Evolutionary conservation across 2,329 filamentous ascomycete species (phyloP), one percentile per base, ranked within the genome.

Genomic region (Fusarium sp.): DNA sequence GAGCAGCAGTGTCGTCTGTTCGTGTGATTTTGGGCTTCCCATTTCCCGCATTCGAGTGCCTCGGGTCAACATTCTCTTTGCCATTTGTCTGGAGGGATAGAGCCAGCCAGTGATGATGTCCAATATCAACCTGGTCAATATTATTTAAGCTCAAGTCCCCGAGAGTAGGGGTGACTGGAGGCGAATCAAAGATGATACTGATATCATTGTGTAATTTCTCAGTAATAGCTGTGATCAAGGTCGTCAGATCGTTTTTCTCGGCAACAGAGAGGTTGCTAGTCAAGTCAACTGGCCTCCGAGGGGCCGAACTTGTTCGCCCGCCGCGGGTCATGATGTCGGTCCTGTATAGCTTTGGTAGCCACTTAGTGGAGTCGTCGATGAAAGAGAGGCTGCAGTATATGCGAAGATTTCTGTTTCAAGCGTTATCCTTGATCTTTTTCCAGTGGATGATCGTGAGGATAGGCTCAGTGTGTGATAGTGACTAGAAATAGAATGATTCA

Each of bases 121-220:
- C 75, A n/a, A 78, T 68, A 24, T 79, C 77, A 27, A 43, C 49
- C 10, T 53, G 25, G 8, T 20, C 24, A 10, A 53, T 41, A 15
- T 53, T 30, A 18, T 66, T 71, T 6, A 77, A 66, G 18, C 67
- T 71, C 7, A 77, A 66, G 18, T 78, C 76, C 20, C 65, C 73
- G 6, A 75, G 59, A 40, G 78, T 70, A 22, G 80, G 77, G 10
- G 78, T 76, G 34, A 77, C 74, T 18, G 79, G 78, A 24, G 84
- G 80, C 8, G 80, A 82, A 69, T 88, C 85, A 68, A 90, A 90
- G 62, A 83, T 82, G 54, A 83, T 81, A 66, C 77, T 80, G 62
- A 90, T 81, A 43, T 87, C 83, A 54, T 82, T 83, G 59, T 85
- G 82, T 81, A 90, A 87, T 40, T 81, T 81, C 51, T 89, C 87